These are phyloP conservation scores for Termitomyces sp. DNA, from an alignment of 768 basidiomycete genomes.

Conservation along the genomic window DNA sequence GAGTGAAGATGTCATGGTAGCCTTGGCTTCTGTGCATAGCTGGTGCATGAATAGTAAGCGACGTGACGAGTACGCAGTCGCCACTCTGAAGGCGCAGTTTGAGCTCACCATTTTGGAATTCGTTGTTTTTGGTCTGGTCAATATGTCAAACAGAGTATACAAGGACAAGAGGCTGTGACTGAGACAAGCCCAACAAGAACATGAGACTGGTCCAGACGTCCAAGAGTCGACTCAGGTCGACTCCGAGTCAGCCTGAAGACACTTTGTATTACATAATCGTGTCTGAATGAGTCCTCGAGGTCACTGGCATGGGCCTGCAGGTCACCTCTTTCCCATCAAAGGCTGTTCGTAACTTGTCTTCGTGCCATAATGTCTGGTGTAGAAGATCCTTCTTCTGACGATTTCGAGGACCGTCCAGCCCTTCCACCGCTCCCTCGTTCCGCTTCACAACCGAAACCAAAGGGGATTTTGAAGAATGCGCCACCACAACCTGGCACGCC, in stretches of 20 bases:
- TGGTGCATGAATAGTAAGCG: too few species aligned
- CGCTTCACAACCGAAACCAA: conserved; percentile 69
- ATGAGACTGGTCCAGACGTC: too few species aligned
- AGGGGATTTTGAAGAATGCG: conserved; percentile 88
- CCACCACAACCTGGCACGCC: conserved; percentile 39
- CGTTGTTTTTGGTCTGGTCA: neutral
- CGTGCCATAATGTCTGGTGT: conserved; percentile 5
- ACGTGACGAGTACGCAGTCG: too few species aligned
- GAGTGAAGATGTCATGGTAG: neutral
- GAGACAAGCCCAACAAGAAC: neutral
- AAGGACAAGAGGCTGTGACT: too few species aligned
- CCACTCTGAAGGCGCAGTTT: too few species aligned
- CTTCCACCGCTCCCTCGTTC: conserved; percentile 57
- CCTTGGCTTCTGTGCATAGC: too few species aligned
- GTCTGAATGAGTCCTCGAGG: neutral
- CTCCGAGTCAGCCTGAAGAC: too few species aligned
- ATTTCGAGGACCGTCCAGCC: conserved; percentile 36
- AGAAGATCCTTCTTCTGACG: conserved; percentile 14
- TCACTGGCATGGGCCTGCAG: neutral
- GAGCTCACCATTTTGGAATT: neutral
- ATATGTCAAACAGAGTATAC: too few species aligned
- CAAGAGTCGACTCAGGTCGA: too few species aligned
- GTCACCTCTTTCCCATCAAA: neutral
- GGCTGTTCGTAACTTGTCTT: neutral
- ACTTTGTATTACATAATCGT: neutral